Conservation (phyloP, 768 basidiomycete species). For the Boletus rubroflammeus region DNA sequence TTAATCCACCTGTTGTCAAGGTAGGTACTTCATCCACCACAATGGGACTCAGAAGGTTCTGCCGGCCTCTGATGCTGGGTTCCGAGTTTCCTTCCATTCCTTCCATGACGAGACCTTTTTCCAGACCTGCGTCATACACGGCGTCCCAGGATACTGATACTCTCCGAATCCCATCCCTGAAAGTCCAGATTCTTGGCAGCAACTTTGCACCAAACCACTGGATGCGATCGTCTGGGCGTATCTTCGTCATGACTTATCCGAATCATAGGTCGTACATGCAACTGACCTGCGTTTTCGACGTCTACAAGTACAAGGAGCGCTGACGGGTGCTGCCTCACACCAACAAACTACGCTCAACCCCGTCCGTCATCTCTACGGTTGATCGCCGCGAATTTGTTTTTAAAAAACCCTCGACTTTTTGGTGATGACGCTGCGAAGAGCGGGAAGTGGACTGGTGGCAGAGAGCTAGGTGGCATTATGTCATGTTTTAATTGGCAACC, state of each 20-base stretch:
- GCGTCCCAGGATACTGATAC: neutral
- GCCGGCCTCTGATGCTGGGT: neutral
- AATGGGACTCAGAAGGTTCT: neutral
- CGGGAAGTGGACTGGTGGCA: too few relatives aligned
- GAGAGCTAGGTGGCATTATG: too few relatives aligned
- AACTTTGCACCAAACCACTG: neutral
- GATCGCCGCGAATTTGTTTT: too few relatives aligned
- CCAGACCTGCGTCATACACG: neutral
- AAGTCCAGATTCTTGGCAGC: neutral
- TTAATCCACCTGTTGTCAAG: neutral
- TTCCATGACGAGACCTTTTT: neutral
- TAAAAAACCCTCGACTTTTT: too few relatives aligned
- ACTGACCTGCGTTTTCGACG: neutral
- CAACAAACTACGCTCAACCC: neutral
- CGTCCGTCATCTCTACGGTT: too few relatives aligned
- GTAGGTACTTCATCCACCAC: neutral
- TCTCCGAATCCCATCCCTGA: neutral
- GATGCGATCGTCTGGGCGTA: too few relatives aligned
- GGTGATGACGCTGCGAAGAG: too few relatives aligned
- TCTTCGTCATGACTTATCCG: neutral
- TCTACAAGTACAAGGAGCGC: neutral
- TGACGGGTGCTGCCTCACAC: neutral
- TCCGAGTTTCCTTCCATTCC: neutral
- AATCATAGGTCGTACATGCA: neutral
- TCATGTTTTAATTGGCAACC: too few relatives aligned